A percentile compares a stretch with the other conserved stretches of the same genome.
Evolutionary conservation across 352 stramenopile species (phyloP).

Genomic region (Vaucheria bursata): DNA sequence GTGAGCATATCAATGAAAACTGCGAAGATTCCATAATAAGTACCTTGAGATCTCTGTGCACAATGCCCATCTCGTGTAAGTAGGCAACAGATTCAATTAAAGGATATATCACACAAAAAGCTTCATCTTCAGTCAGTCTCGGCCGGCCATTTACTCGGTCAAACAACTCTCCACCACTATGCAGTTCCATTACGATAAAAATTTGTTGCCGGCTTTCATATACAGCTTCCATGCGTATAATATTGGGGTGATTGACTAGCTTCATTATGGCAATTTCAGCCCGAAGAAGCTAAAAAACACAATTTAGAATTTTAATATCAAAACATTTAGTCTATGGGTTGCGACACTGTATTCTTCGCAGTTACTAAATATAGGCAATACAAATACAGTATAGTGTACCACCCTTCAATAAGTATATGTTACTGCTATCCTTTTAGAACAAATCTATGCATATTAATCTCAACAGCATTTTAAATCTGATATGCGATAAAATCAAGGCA

Average conservation of each 20-base stretch:
- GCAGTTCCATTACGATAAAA: slow-evolving; percentile 44
- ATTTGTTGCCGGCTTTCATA: slow-evolving; percentile 74
- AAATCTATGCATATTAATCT: too few species aligned
- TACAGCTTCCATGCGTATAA: slow-evolving; percentile 69
- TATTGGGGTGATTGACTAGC: slow-evolving; percentile 75
- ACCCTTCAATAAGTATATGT: too few species aligned
- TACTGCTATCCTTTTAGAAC: too few species aligned
- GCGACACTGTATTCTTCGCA: too few species aligned
- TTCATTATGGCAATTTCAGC: slow-evolving; percentile 82
- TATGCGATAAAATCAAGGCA: too few species aligned
- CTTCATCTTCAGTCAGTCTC: slow-evolving; percentile 51
- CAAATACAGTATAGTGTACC: too few species aligned
- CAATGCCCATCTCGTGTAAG: slow-evolving; percentile 76
- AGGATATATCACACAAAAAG: slow-evolving; percentile 68
- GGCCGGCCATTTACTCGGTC: slow-evolving; percentile 58
- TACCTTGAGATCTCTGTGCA: slow-evolving; percentile 68
- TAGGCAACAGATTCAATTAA: slow-evolving; percentile 78
- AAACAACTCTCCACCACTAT: slow-evolving; percentile 34
- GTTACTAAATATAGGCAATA: too few species aligned
- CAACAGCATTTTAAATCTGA: too few species aligned
- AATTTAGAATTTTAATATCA: too few species aligned
- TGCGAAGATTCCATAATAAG: too few species aligned
- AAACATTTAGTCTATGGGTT: too few species aligned
- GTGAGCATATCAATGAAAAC: too few species aligned
- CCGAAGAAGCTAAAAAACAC: slow-evolving; percentile 12